These are phyloP conservation scores for Leccinum fibrillosum DNA, from an alignment of 768 basidiomycete genomes.

Conservation along the genomic window DNA sequence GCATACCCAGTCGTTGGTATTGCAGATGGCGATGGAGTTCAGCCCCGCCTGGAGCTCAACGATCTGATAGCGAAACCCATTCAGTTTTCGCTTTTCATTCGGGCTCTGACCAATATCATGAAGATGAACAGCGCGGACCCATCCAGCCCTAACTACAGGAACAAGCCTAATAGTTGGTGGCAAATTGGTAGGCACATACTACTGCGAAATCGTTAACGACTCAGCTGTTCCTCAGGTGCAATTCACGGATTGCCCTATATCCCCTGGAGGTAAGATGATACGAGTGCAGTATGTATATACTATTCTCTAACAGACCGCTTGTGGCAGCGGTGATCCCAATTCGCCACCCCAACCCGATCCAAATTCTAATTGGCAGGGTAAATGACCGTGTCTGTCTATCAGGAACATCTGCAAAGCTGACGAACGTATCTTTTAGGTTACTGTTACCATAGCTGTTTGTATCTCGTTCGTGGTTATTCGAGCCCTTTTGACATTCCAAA, in stretches of 20 bases:
- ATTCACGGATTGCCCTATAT: conserved; percentile 20
- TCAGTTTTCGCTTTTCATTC: conserved; percentile 21
- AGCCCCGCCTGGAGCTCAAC: conserved; percentile 15
- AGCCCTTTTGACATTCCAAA: conserved; percentile 1
- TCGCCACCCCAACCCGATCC: conserved; percentile 7
- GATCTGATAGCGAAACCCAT: conserved; percentile 15
- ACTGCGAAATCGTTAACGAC: not conserved
- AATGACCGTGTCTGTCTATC: not conserved
- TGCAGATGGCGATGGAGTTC: conserved; percentile 1
- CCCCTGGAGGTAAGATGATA: conserved; percentile 9
- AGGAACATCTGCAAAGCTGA: not conserved
- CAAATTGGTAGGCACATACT: conserved; percentile 11
- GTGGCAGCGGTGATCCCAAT: conserved; percentile 15
- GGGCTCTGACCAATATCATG: conserved; percentile 5
- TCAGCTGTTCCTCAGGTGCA: not conserved
- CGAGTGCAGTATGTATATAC: too few relatives aligned
- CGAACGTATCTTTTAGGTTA: conserved; percentile 8
- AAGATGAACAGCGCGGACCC: conserved; percentile 2
- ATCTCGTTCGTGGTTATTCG: not conserved
- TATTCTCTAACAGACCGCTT: not conserved
- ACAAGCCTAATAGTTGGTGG: conserved; percentile 23
- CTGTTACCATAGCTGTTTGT: conserved; percentile 19
- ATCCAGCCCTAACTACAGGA: conserved; percentile 2
- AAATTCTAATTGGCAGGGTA: conserved; percentile 10
- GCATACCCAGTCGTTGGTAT: conserved; percentile 10